Percentiles rank a stretch among this genome's conserved stretches.
Conservation (phyloP, 2,329 filamentous ascomycete genomes). For the Verticillium zaregamsianum region DNA sequence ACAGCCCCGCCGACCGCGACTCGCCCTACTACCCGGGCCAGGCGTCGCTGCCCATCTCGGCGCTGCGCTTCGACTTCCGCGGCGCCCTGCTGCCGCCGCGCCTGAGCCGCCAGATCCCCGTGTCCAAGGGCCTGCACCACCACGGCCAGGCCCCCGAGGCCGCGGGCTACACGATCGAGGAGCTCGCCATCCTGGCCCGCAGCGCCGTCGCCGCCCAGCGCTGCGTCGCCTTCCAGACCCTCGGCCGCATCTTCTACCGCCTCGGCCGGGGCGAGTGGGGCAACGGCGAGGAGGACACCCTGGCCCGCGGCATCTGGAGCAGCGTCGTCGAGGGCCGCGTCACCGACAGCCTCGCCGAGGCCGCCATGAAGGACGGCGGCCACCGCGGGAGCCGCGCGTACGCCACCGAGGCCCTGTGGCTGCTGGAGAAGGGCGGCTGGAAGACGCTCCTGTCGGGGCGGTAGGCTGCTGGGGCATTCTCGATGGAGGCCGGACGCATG, state of each 20-base stretch:
- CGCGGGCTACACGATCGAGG: constrained; percentile 87
- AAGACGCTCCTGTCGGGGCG: constrained; percentile 57
- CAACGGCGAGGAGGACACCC: constrained; percentile 48
- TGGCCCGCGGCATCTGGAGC: constrained; percentile 79
- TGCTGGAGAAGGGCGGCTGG: constrained; percentile 71
- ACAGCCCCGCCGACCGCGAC: constrained; percentile 60
- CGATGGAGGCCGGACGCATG: not conserved
- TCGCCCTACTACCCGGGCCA: constrained; percentile 81
- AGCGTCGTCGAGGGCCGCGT: constrained; percentile 73
- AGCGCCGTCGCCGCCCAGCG: constrained; percentile 82
- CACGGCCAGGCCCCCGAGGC: constrained; percentile 90
- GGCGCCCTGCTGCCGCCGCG: constrained; percentile 77
- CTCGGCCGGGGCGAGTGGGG: constrained; percentile 72
- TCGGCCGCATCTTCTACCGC: constrained; percentile 80
- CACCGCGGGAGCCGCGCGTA: constrained; percentile 80
- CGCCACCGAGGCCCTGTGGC: constrained; percentile 85
- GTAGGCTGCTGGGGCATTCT: constrained; percentile 18
- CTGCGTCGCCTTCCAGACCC: constrained; percentile 86
- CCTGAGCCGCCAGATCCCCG: constrained; percentile 68
- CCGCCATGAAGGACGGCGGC: constrained; percentile 63
- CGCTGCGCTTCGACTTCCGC: constrained; percentile 84
- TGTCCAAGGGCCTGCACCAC: constrained; percentile 81
- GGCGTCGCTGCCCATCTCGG: constrained; percentile 64
- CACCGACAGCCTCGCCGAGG: constrained; percentile 71
- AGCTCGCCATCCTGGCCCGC: constrained; percentile 75